Evolutionary conservation across 2,329 filamentous ascomycete species (phyloP), one percentile per base, ranked within the genome.

Genomic region (Phyllachora maydis): DNA sequence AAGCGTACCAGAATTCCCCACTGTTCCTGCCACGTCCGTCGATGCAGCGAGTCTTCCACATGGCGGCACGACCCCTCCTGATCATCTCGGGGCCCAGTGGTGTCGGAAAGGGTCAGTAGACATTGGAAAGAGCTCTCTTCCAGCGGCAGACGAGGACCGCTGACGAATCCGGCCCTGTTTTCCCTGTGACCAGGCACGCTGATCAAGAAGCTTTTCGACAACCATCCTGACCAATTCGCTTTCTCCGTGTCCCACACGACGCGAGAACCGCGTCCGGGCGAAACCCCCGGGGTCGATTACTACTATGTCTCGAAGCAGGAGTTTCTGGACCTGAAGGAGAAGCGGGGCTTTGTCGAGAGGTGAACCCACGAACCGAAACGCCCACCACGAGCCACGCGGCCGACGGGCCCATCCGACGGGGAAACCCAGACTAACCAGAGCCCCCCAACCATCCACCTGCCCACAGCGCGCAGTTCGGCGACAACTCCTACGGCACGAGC

Each of bases 401-500:
- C n/a, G n/a, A n/a, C n/a, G n/a, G n/a, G n/a, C n/a, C n/a, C n/a
- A n/a, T n/a, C n/a, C n/a, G n/a, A n/a, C n/a, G n/a, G n/a, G n/a
- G n/a, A n/a, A n/a, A n/a, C n/a, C n/a, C n/a, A n/a, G n/a, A n/a
- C n/a, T n/a, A n/a, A n/a, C n/a, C n/a, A n/a, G n/a, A n/a, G n/a
- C n/a, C n/a, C n/a, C n/a, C n/a, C n/a, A n/a, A n/a, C n/a, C n/a
- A n/a, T n/a, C n/a, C n/a, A n/a, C n/a, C n/a, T n/a, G n/a, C n/a
- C n/a, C n/a, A n/a, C 27, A 51, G 76, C 53, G 83, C 83, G 26
- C 56, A 74, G 44, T 93, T 92, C 45, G 71, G 81, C 19, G 71
- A 68, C 26, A 92, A 93, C 51, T 56, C 67, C 40, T 93, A 93
- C 50, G 83, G 83, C 27, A 92, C 82, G 4, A 78, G 68, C 43